phyloP scores from a whole-genome alignment of 2,329 filamentous ascomycete genomes.

The Penicillium sp. region DNA sequence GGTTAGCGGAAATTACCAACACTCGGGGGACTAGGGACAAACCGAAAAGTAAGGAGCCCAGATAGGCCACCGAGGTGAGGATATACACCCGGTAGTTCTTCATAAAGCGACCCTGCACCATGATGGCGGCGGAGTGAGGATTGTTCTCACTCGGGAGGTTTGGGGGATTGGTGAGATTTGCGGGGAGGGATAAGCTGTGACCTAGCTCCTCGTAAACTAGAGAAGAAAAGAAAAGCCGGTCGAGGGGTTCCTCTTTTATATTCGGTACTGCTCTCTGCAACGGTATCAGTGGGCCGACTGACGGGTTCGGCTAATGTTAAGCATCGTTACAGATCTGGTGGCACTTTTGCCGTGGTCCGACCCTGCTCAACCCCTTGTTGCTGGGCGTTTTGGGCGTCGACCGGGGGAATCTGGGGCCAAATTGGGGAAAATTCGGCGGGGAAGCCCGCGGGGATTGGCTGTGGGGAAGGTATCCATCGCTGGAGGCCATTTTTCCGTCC shows the following conservation, averaged over 20 bases:
- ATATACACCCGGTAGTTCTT: constrained; percentile 52
- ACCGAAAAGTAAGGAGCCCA: constrained; percentile 51
- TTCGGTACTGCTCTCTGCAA: constrained; percentile 7
- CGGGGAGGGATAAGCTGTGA: not conserved
- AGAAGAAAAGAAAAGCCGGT: not conserved
- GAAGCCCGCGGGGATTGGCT: constrained; percentile 13
- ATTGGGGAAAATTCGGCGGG: constrained; percentile 24
- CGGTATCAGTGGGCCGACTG: constrained; percentile 10
- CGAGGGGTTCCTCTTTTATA: constrained; percentile 18
- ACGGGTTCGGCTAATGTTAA: constrained; percentile 13
- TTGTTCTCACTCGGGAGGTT: not conserved
- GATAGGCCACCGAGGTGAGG: constrained; percentile 49
- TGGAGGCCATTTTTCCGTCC: constrained; percentile 15
- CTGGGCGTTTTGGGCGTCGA: not conserved
- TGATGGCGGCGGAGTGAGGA: constrained; percentile 11
- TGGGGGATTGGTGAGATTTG: not conserved
- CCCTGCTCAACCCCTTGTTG: not conserved
- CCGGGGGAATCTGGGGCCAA: constrained; percentile 11
- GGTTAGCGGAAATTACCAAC: not conserved
- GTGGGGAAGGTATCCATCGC: constrained; percentile 12
- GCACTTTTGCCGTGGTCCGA: constrained; percentile 3
- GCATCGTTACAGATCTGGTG: constrained; percentile 8
- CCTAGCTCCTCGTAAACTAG: constrained; percentile 5
- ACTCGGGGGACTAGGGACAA: not conserved
- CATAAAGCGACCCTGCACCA: constrained; percentile 32